phyloP scores from a whole-genome alignment of 139 green algal genomes.

The Volvox africanus region DNA sequence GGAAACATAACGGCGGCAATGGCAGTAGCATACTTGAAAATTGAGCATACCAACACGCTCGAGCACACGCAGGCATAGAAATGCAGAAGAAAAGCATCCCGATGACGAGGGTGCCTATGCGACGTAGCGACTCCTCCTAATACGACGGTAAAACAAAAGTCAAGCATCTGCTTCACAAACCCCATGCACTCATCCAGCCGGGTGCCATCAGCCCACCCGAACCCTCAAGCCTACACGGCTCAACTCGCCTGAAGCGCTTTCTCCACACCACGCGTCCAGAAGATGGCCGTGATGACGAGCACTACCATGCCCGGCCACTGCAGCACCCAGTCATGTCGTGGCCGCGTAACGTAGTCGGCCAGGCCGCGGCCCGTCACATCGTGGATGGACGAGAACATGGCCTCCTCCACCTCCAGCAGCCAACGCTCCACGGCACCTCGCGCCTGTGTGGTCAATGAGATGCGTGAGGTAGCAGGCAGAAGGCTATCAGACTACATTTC shows the following conservation, averaged over 20 bases:
- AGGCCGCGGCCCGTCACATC: constrained; percentile 68
- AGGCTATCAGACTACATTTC: not conserved
- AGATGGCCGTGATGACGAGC: constrained; percentile 79
- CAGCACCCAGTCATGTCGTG: constrained; percentile 79
- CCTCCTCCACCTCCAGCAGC: constrained; percentile 81
- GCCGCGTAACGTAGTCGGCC: constrained; percentile 63
- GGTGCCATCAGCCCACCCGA: too few species aligned
- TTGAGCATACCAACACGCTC: too few species aligned
- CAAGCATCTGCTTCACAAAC: too few species aligned
- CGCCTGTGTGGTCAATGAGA: constrained; percentile 22
- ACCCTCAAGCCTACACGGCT: too few species aligned
- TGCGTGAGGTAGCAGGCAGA: not conserved
- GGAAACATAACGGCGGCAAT: too few species aligned
- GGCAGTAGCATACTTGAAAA: too few species aligned
- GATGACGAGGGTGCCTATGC: too few species aligned
- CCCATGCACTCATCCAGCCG: too few species aligned
- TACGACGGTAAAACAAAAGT: too few species aligned
- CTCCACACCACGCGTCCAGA: constrained; percentile 73
- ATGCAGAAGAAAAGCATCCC: too few species aligned
- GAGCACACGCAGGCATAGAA: too few species aligned
- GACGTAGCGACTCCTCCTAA: too few species aligned
- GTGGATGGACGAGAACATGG: constrained; percentile 80
- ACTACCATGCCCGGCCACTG: constrained; percentile 85
- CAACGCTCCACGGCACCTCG: constrained; percentile 86
- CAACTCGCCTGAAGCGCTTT: constrained; percentile 25